phyloP scores from a whole-genome alignment of 2,329 filamentous ascomycete species.

The Leptographium procerum region DNA sequence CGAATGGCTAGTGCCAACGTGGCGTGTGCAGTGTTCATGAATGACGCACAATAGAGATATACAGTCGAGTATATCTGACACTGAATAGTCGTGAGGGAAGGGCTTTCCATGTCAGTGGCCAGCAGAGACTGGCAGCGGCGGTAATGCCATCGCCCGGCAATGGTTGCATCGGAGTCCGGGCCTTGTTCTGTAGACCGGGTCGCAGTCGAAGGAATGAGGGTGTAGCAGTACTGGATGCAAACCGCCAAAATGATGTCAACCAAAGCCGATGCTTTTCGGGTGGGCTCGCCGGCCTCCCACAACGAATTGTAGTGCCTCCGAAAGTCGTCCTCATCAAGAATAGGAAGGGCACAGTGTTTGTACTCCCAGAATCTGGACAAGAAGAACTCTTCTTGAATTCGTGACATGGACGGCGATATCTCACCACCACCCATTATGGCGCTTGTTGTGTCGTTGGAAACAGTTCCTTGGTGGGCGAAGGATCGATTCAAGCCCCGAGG shows the following conservation, averaged over 20 bases:
- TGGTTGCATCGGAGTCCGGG: slow-evolving; percentile 22
- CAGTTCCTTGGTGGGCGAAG: no score
- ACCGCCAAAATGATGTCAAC: slow-evolving; percentile 41
- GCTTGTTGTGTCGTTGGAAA: background rate
- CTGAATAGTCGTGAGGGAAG: slow-evolving; percentile 35
- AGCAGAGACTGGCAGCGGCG: slow-evolving; percentile 33
- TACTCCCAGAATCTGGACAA: slow-evolving; percentile 28
- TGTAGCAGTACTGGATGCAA: slow-evolving; percentile 34
- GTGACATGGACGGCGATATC: slow-evolving; percentile 13
- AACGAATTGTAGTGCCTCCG: slow-evolving; percentile 26
- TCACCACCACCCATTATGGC: background rate
- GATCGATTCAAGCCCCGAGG: slow-evolving; percentile 9
- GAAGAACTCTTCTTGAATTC: slow-evolving; percentile 29
- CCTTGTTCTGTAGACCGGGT: background rate
- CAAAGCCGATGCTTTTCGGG: slow-evolving; percentile 33
- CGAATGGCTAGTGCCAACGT: slow-evolving; percentile 28
- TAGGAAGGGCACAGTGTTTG: slow-evolving; percentile 23
- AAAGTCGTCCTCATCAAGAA: slow-evolving; percentile 29
- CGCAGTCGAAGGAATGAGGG: slow-evolving; percentile 13
- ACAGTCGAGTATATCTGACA: slow-evolving; percentile 30
- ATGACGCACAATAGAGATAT: slow-evolving; percentile 36
- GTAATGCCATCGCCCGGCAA: slow-evolving; percentile 35
- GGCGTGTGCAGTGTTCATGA: slow-evolving; percentile 35
- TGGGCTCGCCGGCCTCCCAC: slow-evolving; percentile 18
- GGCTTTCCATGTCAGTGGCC: slow-evolving; percentile 32